Percentiles rank a stretch among this genome's conserved stretches.
These are phyloP conservation scores for Vitis cinerea DNA, from an alignment of 164 flowering plant species.

Conservation along the genomic window DNA sequence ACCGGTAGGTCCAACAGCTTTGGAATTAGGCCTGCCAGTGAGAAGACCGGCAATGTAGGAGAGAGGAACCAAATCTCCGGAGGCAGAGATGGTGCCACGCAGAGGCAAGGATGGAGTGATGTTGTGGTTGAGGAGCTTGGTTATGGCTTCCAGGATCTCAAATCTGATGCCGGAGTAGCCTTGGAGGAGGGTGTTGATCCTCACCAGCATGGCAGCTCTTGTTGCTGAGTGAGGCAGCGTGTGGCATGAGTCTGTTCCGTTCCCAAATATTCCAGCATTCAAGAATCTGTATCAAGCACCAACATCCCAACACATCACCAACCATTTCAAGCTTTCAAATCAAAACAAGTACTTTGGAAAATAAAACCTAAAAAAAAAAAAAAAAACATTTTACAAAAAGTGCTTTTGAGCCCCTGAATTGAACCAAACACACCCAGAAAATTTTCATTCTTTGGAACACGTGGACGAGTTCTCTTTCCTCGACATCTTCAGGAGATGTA, in stretches of 20 bases:
- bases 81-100: slow-evolving; percentile 48
- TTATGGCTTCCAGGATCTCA: slow-evolving; percentile 42
- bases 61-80: slow-evolving; percentile 45
- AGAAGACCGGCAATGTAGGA: slow-evolving; percentile 48
- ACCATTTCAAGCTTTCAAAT: too few species aligned
- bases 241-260: slow-evolving; percentile 32
- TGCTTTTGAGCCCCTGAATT: too few species aligned
- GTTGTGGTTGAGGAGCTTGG: slow-evolving; percentile 37
- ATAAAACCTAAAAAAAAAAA: too few species aligned
- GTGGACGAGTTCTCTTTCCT: too few species aligned
- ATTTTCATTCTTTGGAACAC: too few species aligned
- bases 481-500: too few species aligned
- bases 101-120: slow-evolving; percentile 45
- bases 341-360: too few species aligned
- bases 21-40: slow-evolving; percentile 41
- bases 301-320: not conserved
- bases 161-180: slow-evolving; percentile 50
- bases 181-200: slow-evolving; percentile 47
- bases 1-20: slow-evolving; percentile 33
- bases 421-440: too few species aligned
- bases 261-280: slow-evolving; percentile 45
- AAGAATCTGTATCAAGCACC: slow-evolving; percentile 20
- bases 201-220: slow-evolving; percentile 43
- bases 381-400: too few species aligned
- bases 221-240: slow-evolving; percentile 35